Evolutionary conservation across 345 rosid species (phyloP), one percentile per base, ranked within the genome.

Genomic region (Gossypium bickii): DNA sequence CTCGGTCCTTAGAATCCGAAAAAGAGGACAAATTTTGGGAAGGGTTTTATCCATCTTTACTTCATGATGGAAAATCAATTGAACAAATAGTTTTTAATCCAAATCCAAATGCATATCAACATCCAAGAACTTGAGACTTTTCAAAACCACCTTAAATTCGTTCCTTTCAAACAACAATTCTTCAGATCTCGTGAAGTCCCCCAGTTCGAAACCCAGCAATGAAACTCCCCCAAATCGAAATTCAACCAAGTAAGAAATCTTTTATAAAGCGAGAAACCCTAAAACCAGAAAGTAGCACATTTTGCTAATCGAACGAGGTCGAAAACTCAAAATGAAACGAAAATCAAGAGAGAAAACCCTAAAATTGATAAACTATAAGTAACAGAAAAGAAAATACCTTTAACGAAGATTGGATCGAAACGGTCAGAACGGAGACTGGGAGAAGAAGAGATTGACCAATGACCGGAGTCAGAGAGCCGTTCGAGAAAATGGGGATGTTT

Each of bases 361-460:
- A 29, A 70, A 70, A 10, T 17, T 52, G 2, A 51, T 1, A 10
- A 20, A 44, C n/a, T 1, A 47, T 4, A 59, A 60, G 4, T 4
- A 13, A 73, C 22, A 48, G 24, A 57, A 56, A 57, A 56, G 60
- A 22, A 22, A 10, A 70, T 70, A 70, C 73, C 73, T 18, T 41
- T 29, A 1, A n/a, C n/a, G 44, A 49, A 25, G 43, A 68, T 25
- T 10, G 29, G 57, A 8, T 13, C 13, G 27, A 41, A 29, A 10
- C 7, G 8, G 20, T n/a, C 59, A 13, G 61, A 70, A 9, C 12
- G 13, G 17, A 51, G 73, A 48, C 24, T 9, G 45, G 4, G 12
- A 27, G 64, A 12, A 70, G 17, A 27, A 49, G 27, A 34, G 1
- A 29, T 34, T 52, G 44, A 70, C 9, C 48, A 29, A 22, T 52